phyloP scores from a whole-genome alignment of 768 basidiomycete genomes.

The Postia placenta region DNA sequence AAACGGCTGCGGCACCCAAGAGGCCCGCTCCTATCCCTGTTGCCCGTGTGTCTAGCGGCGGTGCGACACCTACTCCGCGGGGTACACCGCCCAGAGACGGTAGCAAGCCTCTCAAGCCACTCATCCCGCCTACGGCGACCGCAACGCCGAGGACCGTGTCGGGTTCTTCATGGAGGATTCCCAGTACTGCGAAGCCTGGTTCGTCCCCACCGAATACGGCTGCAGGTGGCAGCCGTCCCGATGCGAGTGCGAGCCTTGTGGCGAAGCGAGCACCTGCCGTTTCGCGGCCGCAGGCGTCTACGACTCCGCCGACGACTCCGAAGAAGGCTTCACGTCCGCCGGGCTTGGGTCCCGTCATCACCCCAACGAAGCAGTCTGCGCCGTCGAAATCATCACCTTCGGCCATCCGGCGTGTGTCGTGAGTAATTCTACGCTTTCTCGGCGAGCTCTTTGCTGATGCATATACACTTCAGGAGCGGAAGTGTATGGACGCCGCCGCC shows the following conservation, averaged over 20 bases:
- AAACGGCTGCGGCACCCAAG: slow-evolving; percentile 20
- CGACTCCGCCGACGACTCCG: slow-evolving; percentile 20
- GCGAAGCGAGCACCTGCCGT: neutral
- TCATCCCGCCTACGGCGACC: neutral
- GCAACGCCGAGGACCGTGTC: neutral
- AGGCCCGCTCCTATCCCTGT: neutral
- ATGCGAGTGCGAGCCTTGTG: neutral
- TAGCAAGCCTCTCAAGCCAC: neutral
- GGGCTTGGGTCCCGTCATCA: slow-evolving; percentile 59
- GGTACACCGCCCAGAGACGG: slow-evolving; percentile 7
- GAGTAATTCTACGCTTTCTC: slow-evolving; percentile 22
- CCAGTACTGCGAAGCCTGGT: slow-evolving; percentile 1
- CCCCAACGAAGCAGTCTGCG: slow-evolving; percentile 45
- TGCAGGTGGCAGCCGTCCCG: neutral
- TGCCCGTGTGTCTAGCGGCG: neutral
- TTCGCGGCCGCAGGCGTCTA: slow-evolving; percentile 9
- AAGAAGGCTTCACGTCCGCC: slow-evolving; percentile 22
- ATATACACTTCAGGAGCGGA: slow-evolving; percentile 27
- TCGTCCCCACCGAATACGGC: neutral
- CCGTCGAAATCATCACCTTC: slow-evolving; percentile 19
- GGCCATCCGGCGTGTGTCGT: slow-evolving; percentile 43
- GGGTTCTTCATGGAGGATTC: slow-evolving; percentile 10
- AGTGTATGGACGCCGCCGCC: slow-evolving; percentile 66
- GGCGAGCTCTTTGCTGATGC: neutral
- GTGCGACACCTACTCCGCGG: neutral